Base-by-base conservation (phyloP, 495 filamentous ascomycete genomes). In the Aspergillus olivimuriae region DNA sequence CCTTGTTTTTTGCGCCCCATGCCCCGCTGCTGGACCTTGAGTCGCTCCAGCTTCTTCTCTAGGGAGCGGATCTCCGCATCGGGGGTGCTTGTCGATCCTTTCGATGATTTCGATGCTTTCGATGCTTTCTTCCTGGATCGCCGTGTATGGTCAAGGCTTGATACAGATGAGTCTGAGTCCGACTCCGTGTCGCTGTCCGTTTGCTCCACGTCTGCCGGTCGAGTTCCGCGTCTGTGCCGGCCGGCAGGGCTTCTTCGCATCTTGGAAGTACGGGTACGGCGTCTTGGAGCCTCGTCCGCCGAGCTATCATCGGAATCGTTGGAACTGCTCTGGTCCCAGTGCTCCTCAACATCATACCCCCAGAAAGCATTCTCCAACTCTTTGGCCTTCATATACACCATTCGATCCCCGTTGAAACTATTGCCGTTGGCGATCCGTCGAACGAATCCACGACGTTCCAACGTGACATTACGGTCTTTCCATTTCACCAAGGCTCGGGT, bases 301-400 rank as follows among this genome's bases (percentile, higher is more conserved):
- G n/a, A 34, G 33, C 33, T 34, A 34, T 34, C n/a, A 34, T 34
- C n/a, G n/a, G 33, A 16, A 4, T 34, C 11, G n/a, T 34, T 18
- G n/a, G 33, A 34, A 34, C 33, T 34, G 33, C 6, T 34, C 33
- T 34, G 33, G n/a, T 34, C 33, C 33, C 33, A 34, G 33, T 34
- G 19, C 19, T 34, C 33, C 33, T 34, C 33, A 11, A 34, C n/a
- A 17, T 34, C n/a, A 34, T 34, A 4, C 33, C 33, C 33, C 33
- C n/a, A 34, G 19, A 34, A 34, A 34, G 32, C 34, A 23, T 4
- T 15, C 39, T 58, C 44, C 2, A 50, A 36, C 16, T 58, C 52
- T 14, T 46, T 16, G 0, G 55, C 55, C 35, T 58, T 58, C 24
- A 53, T 37, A 44, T 50, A 58, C 23, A 58, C 50, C 37, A 55